Evolutionary conservation across 2,329 filamentous ascomycete genomes (phyloP).

Genomic region (Epichloe amarillans): DNA sequence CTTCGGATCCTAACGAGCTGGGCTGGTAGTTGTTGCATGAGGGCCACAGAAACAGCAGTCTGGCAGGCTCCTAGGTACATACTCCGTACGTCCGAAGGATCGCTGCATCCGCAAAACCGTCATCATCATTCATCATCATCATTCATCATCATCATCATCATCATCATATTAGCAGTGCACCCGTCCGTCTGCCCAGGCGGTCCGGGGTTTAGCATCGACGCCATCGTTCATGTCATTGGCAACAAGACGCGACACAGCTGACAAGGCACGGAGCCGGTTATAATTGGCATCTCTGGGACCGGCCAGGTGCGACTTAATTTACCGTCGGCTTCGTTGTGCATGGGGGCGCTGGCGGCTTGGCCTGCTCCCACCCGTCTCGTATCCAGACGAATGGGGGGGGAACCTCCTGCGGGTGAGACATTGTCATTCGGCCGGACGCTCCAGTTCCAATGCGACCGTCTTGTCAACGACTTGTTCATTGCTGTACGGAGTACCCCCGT

Average conservation of each 20-base stretch:
- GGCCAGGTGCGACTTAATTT: neutral
- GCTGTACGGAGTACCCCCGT: neutral
- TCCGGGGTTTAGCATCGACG: neutral
- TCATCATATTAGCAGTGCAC: neutral
- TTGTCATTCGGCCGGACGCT: neutral
- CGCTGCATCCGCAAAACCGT: neutral
- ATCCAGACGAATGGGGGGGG: slow-evolving; percentile 5
- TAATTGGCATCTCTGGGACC: neutral
- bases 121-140: neutral
- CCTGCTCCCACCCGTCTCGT: slow-evolving; percentile 1
- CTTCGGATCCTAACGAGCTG: neutral
- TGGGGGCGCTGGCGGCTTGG: slow-evolving; percentile 2
- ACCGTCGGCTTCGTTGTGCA: slow-evolving; percentile 3
- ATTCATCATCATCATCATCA: neutral
- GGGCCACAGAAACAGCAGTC: neutral
- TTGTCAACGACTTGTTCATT: neutral
- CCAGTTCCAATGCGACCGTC: neutral
- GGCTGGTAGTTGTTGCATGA: neutral
- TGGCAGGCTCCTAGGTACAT: neutral
- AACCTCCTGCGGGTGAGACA: slow-evolving; percentile 3
- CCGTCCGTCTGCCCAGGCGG: neutral
- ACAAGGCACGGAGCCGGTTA: neutral
- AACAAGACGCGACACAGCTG: neutral
- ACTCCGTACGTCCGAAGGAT: neutral
- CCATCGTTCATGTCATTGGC: neutral